Conservation (phyloP, 345 rosid genomes). For the Eucalyptus victrix region DNA sequence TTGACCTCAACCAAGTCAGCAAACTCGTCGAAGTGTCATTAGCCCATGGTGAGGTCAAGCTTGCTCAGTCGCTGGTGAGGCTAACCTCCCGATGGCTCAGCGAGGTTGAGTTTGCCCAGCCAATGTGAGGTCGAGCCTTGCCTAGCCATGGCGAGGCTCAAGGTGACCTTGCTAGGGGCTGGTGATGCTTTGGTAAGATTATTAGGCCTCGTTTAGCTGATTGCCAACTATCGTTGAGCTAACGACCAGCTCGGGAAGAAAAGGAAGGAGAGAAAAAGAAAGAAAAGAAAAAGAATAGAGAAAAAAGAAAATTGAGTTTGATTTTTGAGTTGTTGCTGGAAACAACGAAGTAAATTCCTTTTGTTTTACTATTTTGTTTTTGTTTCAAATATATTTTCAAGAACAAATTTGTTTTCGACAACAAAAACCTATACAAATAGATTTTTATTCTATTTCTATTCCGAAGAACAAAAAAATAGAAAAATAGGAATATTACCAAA, state of each 20-base stretch:
- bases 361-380: rapidly evolving
- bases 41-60: rapidly evolving
- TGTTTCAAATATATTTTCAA: too few species aligned
- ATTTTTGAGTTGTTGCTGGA: rapidly evolving
- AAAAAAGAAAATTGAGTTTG: too few species aligned
- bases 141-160: too few species aligned
- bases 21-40: rapidly evolving
- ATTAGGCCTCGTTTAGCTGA: rapidly evolving
- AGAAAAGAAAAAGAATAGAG: too few species aligned
- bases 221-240: rapidly evolving
- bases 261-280: too few species aligned
- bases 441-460: rapidly evolving
- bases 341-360: rapidly evolving
- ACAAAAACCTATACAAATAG: rapidly evolving
- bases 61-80: rapidly evolving
- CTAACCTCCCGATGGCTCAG: rapidly evolving
- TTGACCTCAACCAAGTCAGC: rapidly evolving
- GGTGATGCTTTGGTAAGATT: too few species aligned
- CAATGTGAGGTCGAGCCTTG: too few species aligned
- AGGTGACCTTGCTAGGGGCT: rapidly evolving
- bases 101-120: rapidly evolving
- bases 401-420: rapidly evolving
- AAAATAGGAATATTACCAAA: rapidly evolving
- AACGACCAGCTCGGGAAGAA: rapidly evolving
- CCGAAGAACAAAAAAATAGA: rapidly evolving